phyloP scores from a whole-genome alignment of 1,139 yeast genomes.

The Zygosaccharomyces sapae region DNA sequence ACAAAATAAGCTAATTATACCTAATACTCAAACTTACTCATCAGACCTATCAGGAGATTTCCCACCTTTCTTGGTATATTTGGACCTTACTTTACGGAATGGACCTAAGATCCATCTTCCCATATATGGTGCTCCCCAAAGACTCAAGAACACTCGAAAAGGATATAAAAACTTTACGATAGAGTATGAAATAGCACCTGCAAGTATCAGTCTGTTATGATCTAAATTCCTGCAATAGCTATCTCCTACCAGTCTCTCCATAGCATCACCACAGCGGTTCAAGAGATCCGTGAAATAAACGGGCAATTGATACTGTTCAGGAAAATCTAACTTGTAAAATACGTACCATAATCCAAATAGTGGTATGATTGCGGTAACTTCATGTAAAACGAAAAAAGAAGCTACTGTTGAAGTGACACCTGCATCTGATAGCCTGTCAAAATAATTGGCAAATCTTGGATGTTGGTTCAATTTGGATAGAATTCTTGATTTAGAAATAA shows the following conservation, averaged over 20 bases:
- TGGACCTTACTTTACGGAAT: slow-evolving; percentile 18
- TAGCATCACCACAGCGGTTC: slow-evolving; percentile 27
- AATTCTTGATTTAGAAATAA: slow-evolving; percentile 26
- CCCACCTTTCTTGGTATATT: slow-evolving; percentile 6
- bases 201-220: slow-evolving; percentile 46
- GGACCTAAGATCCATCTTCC: slow-evolving; percentile 28
- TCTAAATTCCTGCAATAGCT: slow-evolving; percentile 24
- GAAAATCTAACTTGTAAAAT: slow-evolving; percentile 53
- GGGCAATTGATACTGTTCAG: slow-evolving; percentile 36
- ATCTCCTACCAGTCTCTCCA: slow-evolving; percentile 32
- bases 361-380: slow-evolving; percentile 78
- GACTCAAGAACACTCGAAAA: slow-evolving; percentile 30
- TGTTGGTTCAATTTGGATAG: slow-evolving; percentile 24
- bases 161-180: slow-evolving; percentile 53
- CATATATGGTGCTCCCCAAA: slow-evolving; percentile 37
- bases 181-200: slow-evolving; percentile 88
- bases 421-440: slow-evolving; percentile 27
- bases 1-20: too few relatives aligned
- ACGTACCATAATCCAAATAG: slow-evolving; percentile 71
- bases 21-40: too few relatives aligned
- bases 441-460: slow-evolving; percentile 27
- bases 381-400: slow-evolving; percentile 77
- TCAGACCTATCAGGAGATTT: too few relatives aligned
- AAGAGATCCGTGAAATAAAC: slow-evolving; percentile 21
- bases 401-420: slow-evolving; percentile 72